Conservation (phyloP, 768 basidiomycete species). For the Rhodotorula taiwanensis region DNA sequence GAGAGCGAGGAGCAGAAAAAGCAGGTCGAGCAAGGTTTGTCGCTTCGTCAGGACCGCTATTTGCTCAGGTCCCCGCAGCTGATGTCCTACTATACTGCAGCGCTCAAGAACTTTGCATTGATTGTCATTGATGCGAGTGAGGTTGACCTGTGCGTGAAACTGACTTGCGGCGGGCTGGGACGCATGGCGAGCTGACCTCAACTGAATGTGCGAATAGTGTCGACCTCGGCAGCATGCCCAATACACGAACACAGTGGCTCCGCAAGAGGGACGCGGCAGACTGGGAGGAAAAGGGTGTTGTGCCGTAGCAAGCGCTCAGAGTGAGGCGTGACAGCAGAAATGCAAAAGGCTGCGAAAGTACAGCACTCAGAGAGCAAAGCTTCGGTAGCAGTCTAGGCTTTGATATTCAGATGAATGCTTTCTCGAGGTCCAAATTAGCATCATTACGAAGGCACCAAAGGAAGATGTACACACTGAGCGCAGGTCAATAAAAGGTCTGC, state of each 20-base stretch:
- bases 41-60: neutral
- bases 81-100: neutral
- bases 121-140: constrained; percentile 62
- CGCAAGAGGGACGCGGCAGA: neutral
- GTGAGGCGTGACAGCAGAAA: neutral
- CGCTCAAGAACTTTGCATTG: constrained; percentile 58
- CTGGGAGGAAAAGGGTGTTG: constrained; percentile 22
- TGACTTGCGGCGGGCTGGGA: too few species aligned
- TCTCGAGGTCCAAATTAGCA: neutral
- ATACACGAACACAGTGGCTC: constrained; percentile 14
- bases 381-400: too few species aligned
- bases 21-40: constrained; percentile 19
- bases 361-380: neutral
- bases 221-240: constrained; percentile 28
- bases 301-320: constrained; percentile 20
- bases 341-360: too few species aligned
- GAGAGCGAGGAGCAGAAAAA: constrained; percentile 47
- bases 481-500: too few species aligned
- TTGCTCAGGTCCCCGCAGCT: too few species aligned
- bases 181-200: too few species aligned
- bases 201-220: too few species aligned
- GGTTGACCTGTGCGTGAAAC: constrained; percentile 55
- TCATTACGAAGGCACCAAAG: neutral
- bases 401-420: too few species aligned
- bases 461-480: neutral